Percentiles rank a stretch among this genome's conserved stretches.
phyloP scores from a whole-genome alignment of 73 alveolate species.

The Paramecium biaurelia region DNA sequence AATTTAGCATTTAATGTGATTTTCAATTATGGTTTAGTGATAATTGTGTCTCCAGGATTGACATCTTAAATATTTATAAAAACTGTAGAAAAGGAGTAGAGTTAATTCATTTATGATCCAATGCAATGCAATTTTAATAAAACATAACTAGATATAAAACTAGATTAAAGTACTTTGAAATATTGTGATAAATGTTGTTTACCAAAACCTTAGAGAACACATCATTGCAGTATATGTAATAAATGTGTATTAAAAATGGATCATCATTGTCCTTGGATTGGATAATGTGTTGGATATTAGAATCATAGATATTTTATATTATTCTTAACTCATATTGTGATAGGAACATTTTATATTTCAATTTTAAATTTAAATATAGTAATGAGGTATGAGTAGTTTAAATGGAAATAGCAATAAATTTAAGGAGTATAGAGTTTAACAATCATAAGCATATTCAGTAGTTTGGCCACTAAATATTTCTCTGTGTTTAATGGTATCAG shows the following conservation, averaged over 20 bases:
- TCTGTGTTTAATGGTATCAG: constrained; percentile 61
- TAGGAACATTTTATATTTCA: constrained; percentile 64
- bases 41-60: constrained; percentile 2
- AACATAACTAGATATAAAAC: neutral
- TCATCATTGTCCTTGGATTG: constrained; percentile 92
- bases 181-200: constrained; percentile 73
- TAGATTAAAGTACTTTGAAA: neutral
- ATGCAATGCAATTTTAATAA: neutral
- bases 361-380: constrained; percentile 50
- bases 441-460: neutral
- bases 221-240: constrained; percentile 84
- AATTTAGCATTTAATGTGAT: neutral
- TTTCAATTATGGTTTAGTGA: neutral
- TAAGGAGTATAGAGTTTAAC: neutral
- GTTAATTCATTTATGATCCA: constrained; percentile 12
- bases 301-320: constrained; percentile 79
- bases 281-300: constrained; percentile 84
- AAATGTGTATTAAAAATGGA: constrained; percentile 86
- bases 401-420: neutral
- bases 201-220: constrained; percentile 84
- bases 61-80: neutral
- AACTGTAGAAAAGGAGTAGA: neutral
- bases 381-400: neutral
- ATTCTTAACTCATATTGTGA: constrained; percentile 68
- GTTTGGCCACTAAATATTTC: constrained; percentile 62